Base-by-base conservation (phyloP, 2,329 filamentous ascomycete species). In the Aciculosporium take region DNA sequence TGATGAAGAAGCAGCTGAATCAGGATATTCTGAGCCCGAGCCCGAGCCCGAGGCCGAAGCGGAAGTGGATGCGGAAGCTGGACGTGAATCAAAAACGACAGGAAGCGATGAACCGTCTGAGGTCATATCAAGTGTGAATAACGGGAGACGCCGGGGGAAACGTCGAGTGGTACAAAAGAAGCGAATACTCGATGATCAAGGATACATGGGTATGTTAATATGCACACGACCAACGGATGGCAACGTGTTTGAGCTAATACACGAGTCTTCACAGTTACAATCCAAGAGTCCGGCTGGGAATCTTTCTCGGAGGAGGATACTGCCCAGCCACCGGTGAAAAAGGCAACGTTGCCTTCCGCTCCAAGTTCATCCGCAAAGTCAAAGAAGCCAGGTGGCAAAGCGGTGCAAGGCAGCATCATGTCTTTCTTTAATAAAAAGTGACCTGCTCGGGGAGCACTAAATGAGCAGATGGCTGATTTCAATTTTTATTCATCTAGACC, bases 241-340 rank as follows among this genome's bases (percentile, higher is more conserved):
- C 9, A 33, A 24, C 20, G 24, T 13, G 27, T 13, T n/a, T n/a
- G 18, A 31, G 20, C 41, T 35, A 39, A 39, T 25, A 27, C 30
- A 9, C 18, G 8, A n/a, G 2, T 32, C 35, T 43, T 33, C 46
- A 30, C 51, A 91, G 88, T 94, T 25, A 94, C 87, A 2, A 81
- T 81, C 49, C 84, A 93, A 60, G 86, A 94, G 55, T 64, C 74
- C 0, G 81, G 72, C 0, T 95, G 88, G 88, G 88, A 95, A 58
- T 89, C 83, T 0, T 94, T 93, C 64, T 94, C 86, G 0, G 88
- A 95, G 57, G 87, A 94, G 48, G 87, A 94, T 49, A 74, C 79
- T 18, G 68, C 68, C 25, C 57, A 64, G 7, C 60, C 64, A 5
- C 53, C 63, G 1, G 50, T 56, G 45, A 76, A 76, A 55, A 77